phyloP scores from a whole-genome alignment of 2,329 filamentous ascomycete genomes.

The Alternaria atra region DNA sequence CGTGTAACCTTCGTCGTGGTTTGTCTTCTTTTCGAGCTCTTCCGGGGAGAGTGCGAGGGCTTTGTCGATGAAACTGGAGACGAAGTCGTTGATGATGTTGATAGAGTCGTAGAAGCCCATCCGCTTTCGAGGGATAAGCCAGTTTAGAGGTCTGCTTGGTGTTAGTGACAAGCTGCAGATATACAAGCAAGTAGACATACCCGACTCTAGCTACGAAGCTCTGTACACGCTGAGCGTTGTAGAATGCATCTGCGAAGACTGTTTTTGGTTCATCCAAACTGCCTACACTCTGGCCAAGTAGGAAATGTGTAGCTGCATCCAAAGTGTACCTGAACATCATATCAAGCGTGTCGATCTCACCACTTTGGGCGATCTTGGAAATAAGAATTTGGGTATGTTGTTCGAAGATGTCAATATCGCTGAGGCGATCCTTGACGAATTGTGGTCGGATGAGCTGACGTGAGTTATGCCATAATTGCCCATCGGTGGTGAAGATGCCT shows the following conservation, averaged over 20 bases:
- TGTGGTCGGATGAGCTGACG: conserved; percentile 86
- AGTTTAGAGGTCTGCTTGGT: conserved; percentile 63
- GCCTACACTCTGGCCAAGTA: conserved; percentile 79
- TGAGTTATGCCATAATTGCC: conserved; percentile 78
- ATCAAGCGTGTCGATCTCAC: conserved; percentile 74
- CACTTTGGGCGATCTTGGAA: conserved; percentile 64
- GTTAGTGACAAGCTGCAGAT: conserved; percentile 10
- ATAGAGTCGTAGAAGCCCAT: conserved; percentile 70
- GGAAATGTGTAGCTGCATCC: conserved; percentile 85
- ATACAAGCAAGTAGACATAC: conserved; percentile 46
- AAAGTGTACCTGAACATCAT: conserved; percentile 81
- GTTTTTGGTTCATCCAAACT: conserved; percentile 66
- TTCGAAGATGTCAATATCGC: conserved; percentile 84
- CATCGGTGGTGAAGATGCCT: conserved; percentile 76
- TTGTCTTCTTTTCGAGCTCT: conserved; percentile 77
- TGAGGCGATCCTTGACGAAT: conserved; percentile 85
- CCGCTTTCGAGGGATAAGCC: conserved; percentile 69
- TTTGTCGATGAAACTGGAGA: conserved; percentile 79
- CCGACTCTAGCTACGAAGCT: conserved; percentile 71
- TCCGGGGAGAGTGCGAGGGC: conserved; percentile 73
- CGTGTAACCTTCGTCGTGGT: conserved; percentile 76
- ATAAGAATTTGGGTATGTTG: conserved; percentile 79
- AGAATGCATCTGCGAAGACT: conserved; percentile 83
- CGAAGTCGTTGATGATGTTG: conserved; percentile 76
- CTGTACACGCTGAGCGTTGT: conserved; percentile 79